A percentile compares a stretch with the other conserved stretches of the same genome.
phyloP scores from a whole-genome alignment of 2,329 filamentous ascomycete genomes.

The Tolypocladium endophyticum region DNA sequence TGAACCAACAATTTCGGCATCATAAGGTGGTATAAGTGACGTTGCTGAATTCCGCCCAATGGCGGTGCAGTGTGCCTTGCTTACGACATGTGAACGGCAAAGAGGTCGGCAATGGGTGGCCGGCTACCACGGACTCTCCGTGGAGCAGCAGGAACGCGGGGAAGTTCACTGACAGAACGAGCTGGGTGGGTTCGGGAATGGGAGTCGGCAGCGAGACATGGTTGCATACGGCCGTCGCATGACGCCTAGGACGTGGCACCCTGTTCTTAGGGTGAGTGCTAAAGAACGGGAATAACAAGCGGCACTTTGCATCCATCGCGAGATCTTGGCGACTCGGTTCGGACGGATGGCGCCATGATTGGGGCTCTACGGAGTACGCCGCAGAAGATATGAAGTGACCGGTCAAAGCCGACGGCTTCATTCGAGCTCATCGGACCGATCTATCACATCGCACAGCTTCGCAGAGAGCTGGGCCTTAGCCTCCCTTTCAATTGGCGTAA shows the following conservation, averaged over 20 bases:
- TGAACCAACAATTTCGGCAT: not conserved
- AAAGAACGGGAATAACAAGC: not conserved
- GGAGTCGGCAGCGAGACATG: not conserved
- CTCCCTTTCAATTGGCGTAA: no score
- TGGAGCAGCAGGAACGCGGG: not conserved
- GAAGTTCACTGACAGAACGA: not conserved
- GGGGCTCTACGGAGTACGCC: no score
- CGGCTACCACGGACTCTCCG: not conserved
- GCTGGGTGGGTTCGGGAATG: not conserved
- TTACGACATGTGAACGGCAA: not conserved
- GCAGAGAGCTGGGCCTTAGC: no score
- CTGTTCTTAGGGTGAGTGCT: no score
- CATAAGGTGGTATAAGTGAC: not conserved
- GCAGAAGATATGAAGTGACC: no score
- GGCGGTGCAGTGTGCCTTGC: not conserved
- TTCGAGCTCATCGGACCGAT: no score
- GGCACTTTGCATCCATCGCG: not conserved
- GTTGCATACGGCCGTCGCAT: not conserved
- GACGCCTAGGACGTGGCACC: not conserved
- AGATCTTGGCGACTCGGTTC: not conserved
- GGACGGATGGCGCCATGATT: no score
- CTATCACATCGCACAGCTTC: no score
- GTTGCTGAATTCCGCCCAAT: not conserved
- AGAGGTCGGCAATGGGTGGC: not conserved
- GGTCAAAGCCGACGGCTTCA: no score